Percentiles rank a stretch among this genome's conserved stretches.
phyloP scores from a whole-genome alignment of 176 grass and related monocot genomes.

The maize (Zea mays) region Zm-B73-REFERENCE-NAM-5.0 NC_050096.1:33817501-33818000 shows the following conservation, averaged over 20 bases:
- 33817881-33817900: background rate
- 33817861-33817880: background rate
- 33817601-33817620: background rate
- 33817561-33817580: background rate
- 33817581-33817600: background rate
- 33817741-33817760: background rate
- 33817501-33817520: too few species aligned
- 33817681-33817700: conserved; percentile 6
- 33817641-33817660: background rate
- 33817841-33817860: background rate
- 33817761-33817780: conserved; percentile 20
- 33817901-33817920: too few species aligned
- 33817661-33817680: background rate
- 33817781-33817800: background rate
- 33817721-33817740: too few species aligned
- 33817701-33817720: too few species aligned
- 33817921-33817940: background rate
- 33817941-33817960: background rate
- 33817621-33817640: too few species aligned
- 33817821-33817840: background rate
- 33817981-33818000: conserved; percentile 39
- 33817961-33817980: conserved; percentile 25
- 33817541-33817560: too few species aligned
- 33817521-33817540: too few species aligned
- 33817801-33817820: background rate